Evolutionary conservation across 148 eudicot genomes (phyloP), one percentile per base, ranked within the genome.

Genomic region (Persicaria maculosa): DNA sequence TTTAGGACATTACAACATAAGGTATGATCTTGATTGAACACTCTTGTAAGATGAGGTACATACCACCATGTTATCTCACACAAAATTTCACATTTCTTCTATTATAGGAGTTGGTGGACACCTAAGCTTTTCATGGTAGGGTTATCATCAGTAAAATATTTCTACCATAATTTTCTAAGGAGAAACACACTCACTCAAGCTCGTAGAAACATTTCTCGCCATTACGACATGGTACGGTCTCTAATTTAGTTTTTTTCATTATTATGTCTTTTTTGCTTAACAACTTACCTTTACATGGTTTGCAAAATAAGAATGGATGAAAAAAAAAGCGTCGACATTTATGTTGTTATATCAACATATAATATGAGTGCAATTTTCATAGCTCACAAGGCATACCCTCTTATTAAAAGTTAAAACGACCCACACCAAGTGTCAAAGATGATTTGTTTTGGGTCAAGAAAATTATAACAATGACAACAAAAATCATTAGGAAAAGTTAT

Each of bases 51-150:
- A 9, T 6, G 16, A 14, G 17, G 1, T 53, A 53, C 12, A 16
- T 17, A 53, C 16, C 4, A 25, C 31, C 31, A 25, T 25, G 31
- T 25, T 25, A 50, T 22, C 44, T 8, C 43, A n/a, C 68, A 55
- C 61, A 10, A 7, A 9, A 10, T 50, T 72, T 20, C 62, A 47
- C 72, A 20, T 6, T 20, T 0, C 14, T 14, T n/a, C 16, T 14
- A 6, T 6, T 68, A 19, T 79, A 94, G 96, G 88, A 95, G 96
- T 47, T 94, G 98, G 98, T 92, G 99, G 99, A 90, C 96, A 57
- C 99, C 99, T n/a, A 74, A 89, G 86, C 85, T 92, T 74, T 72
- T 86, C 50, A 90, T 96, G 16, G 86, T 97, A 44, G 91, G 91
- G 47, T 45, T 95, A 77, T 88, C 94, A 43, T 92, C 96, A 68